Base-by-base conservation (phyloP, 2,329 filamentous ascomycete species). In the Lizonia empirigonia region DNA sequence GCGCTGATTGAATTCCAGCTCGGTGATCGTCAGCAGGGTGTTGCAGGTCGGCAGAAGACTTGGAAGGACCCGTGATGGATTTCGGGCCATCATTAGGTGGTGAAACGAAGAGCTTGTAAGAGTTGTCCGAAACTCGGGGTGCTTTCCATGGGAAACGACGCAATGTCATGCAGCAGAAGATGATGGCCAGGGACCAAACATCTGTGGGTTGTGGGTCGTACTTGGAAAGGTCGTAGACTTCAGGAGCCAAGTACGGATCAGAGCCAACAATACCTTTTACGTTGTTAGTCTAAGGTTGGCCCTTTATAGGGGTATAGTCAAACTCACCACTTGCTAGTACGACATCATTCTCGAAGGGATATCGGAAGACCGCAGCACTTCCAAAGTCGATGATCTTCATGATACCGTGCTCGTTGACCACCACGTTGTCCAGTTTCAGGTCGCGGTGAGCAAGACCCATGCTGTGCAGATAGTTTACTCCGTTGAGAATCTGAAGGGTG, bases 351-450 rank as follows among this genome's bases (percentile, higher is more conserved):
- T 99, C 94, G 68, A 99, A 97, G 0, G 94, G 94, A 79, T 99
- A 99, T 66, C 90, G 87, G 78, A 96, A 99, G 32, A 99, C 93
- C 60, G 94, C 92, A 0, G 94, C 93, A 76, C 92, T 97, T 20
- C 94, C 94, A 75, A 99, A 99, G 73, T 99, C 94, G 67, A 99
- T 99, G 59, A 99, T 89, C 76, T 99, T 99, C 91, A 99, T 96
- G 64, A 99, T 97, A 2, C 94, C 94, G 67, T 89, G 85, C 68
- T 96, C 90, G 69, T 92, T 97, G 53, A 99, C 92, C 22, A 99
- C 94, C 16, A 99, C 94, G 63, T 99, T 99, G 77, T 99, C 94
- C 64, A 99, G 77, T 76, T 99, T 99, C 65, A 99, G 70, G 78
- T 99, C 94, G 35, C 94, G 86, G 75, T 99, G 94, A 9, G 94